phyloP scores from a whole-genome alignment of 1,284 basidiomycete genomes.

The Fomitopsis schrenkii region DNA sequence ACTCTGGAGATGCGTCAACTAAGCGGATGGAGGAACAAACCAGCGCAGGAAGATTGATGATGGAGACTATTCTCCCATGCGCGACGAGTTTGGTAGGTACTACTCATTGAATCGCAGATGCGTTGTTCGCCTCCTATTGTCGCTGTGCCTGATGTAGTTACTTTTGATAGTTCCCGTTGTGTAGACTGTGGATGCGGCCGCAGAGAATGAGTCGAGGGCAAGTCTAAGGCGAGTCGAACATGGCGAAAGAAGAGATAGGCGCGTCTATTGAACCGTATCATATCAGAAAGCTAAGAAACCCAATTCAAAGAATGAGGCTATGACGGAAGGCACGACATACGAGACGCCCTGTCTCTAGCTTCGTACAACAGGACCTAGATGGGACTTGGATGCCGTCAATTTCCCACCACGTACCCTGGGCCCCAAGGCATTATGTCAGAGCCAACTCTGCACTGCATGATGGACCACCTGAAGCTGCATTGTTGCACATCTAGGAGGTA shows the following conservation, averaged over 20 bases:
- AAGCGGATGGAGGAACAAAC: neutral
- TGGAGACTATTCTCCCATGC: neutral
- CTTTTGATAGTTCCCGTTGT: neutral
- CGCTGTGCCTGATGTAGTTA: too few species aligned
- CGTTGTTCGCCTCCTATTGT: too few species aligned
- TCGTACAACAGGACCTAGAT: neutral
- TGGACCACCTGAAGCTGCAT: too few species aligned
- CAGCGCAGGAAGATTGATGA: neutral
- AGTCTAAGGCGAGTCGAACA: neutral
- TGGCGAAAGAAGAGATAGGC: neutral
- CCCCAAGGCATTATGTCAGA: too few species aligned
- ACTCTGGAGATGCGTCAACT: neutral
- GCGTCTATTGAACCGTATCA: neutral
- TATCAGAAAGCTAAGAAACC: neutral
- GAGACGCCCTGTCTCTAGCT: neutral
- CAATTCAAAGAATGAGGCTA: neutral
- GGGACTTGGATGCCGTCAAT: neutral
- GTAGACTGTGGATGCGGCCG: neutral
- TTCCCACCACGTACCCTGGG: neutral
- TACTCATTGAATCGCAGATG: too few species aligned
- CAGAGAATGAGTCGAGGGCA: neutral
- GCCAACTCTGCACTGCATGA: too few species aligned
- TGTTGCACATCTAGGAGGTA: too few species aligned
- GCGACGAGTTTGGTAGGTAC: too few species aligned
- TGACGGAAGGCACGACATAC: neutral